Evolutionary conservation across 768 basidiomycete genomes (phyloP), one percentile per base, ranked within the genome.

Genomic region (Austroboletus eburneus): DNA sequence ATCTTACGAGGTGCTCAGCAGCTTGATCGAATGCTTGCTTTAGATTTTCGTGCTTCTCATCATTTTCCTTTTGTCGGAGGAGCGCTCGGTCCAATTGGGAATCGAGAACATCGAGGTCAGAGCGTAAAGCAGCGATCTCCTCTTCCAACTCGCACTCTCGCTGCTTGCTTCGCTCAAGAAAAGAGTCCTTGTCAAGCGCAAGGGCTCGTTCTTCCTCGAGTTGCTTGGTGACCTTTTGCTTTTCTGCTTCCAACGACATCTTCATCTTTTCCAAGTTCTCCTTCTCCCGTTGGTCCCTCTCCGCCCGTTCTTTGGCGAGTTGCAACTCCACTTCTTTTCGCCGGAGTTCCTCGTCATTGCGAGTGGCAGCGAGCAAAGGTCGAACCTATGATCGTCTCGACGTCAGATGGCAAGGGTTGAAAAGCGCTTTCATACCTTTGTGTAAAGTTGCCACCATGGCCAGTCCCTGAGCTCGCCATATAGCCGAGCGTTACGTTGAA

Each of bases 371-470:
- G 24, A 99, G 77, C 13, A 98, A 66, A 0, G 96, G 96, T 27
- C 94, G 87, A 17, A 99, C 84, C 87, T 89, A 46, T n/a, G 38
- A 18, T 46, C 33, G 5, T 21, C 42, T 57, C 45, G 48, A 37
- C 3, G 44, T 55, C 41, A 52, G 41, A 20, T 38, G 35, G 33
- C 9, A 43, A 27, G 35, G 17, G 20, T 3, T 27, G 13, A 13
- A 45, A n/a, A 27, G 20, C 4, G 0, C 16, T 6, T 12, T 45
- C 66, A 37, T 50, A 81, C 91, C 74, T 95, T 95, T 3, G 92
- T 92, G 63, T 94, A 99, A 9, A 98, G 75, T 52, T 93, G 88
- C 96, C 96, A 99, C 96, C 96, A 98, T 2, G 95, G 93, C 96
- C 96, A 98, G 43, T 95, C 91, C 38, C 82, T 77, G 23, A 99